Conservation (phyloP, 306 rosid species). For the Medicago arabica region DNA sequence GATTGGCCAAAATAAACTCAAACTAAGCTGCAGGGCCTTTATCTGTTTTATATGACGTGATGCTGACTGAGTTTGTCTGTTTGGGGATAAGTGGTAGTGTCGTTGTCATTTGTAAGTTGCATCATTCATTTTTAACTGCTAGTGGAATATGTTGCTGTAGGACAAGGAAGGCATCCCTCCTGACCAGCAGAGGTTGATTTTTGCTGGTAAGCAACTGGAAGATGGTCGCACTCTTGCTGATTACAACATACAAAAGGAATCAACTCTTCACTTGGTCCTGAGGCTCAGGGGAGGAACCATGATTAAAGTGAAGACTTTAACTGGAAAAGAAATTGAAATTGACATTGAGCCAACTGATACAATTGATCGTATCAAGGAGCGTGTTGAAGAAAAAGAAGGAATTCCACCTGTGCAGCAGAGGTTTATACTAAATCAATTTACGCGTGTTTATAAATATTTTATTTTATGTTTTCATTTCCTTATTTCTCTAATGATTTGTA, state of each 20-base stretch:
- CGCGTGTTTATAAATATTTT: too few species aligned
- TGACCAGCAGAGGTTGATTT: constrained; percentile 93
- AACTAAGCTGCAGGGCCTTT: background rate
- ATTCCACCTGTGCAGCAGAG: constrained; percentile 99
- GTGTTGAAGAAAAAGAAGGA: constrained; percentile 98
- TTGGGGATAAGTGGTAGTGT: background rate
- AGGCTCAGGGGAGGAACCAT: constrained; percentile 99
- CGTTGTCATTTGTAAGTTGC: background rate
- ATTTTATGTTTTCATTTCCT: too few species aligned
- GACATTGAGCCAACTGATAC: constrained; percentile 96
- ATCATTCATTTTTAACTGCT: constrained; percentile 3
- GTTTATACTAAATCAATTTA: constrained; percentile 35
- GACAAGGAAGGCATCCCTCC: constrained; percentile 99
- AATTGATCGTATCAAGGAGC: constrained; percentile 90
- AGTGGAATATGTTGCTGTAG: constrained; percentile 50
- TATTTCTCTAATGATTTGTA: too few species aligned
- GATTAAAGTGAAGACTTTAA: constrained; percentile 97
- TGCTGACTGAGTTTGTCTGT: background rate
- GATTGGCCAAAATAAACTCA: background rate
- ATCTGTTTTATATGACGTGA: background rate
- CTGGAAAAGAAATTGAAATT: constrained; percentile 98
- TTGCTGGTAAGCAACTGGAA: constrained; percentile 98
- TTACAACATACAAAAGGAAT: constrained; percentile 95
- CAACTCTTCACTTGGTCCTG: constrained; percentile 92
- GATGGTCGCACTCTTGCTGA: constrained; percentile 97